These are phyloP conservation scores for Laetiporus sulphureus DNA, from an alignment of 1,284 basidiomycete genomes.

Conservation along the genomic window DNA sequence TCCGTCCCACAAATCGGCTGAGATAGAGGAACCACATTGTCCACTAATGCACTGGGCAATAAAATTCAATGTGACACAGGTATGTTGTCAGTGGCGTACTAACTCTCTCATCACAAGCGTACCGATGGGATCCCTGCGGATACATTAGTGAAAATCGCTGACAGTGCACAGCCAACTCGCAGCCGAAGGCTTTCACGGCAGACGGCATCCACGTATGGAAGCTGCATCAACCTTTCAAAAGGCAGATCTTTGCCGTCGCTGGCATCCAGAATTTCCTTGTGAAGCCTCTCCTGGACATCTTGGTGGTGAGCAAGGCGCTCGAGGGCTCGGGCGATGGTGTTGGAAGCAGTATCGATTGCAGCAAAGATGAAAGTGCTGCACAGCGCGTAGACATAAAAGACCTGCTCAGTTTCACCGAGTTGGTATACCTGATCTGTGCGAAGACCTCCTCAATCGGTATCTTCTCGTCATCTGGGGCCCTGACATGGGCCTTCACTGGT, in stretches of 20 bases:
- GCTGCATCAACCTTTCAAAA: slow-evolving; percentile 8
- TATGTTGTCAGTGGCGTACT: background rate
- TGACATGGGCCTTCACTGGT: slow-evolving; percentile 12
- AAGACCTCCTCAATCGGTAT: slow-evolving; percentile 13
- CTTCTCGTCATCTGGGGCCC: slow-evolving; percentile 7
- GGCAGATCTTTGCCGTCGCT: slow-evolving; percentile 9
- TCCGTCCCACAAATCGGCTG: slow-evolving; percentile 9
- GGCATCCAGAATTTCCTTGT: slow-evolving; percentile 4
- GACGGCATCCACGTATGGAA: slow-evolving; percentile 16
- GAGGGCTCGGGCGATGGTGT: slow-evolving; percentile 3
- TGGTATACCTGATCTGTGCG: slow-evolving; percentile 12
- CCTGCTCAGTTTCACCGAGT: too few relatives aligned
- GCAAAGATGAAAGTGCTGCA: slow-evolving; percentile 3
- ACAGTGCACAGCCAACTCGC: slow-evolving; percentile 5
- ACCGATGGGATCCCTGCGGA: background rate
- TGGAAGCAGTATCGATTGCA: slow-evolving; percentile 9
- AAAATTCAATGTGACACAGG: slow-evolving; percentile 10
- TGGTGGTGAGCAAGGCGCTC: slow-evolving; percentile 3
- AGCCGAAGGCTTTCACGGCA: slow-evolving; percentile 14
- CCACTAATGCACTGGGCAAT: slow-evolving; percentile 7
- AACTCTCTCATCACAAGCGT: background rate
- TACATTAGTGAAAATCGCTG: background rate
- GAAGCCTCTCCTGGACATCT: slow-evolving; percentile 4
- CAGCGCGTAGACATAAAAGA: too few relatives aligned
- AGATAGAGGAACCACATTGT: slow-evolving; percentile 8